These are phyloP conservation scores for Nephromyces sp. DNA, from an alignment of 169 alveolate species.

Conservation along the genomic window DNA sequence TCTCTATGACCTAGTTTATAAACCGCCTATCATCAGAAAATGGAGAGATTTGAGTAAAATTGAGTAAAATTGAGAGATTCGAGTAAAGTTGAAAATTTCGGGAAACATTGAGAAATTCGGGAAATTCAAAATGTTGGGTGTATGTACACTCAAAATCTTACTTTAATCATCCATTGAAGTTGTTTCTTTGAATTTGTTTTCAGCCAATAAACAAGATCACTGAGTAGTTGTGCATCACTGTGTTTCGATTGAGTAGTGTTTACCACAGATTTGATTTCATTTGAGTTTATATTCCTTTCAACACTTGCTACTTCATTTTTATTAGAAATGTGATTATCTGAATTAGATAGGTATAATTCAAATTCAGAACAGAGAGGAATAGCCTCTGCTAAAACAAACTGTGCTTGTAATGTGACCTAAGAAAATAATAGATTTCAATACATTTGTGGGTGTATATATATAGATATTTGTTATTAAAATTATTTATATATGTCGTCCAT, in stretches of 20 bases:
- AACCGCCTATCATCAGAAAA: not conserved
- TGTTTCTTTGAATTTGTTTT: not conserved
- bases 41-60: not conserved
- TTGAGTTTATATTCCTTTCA: too few relatives aligned
- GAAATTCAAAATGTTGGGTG: not conserved
- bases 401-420: not conserved
- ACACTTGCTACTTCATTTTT: too few relatives aligned
- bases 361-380: not conserved
- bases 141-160: too few relatives aligned
- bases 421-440: too few relatives aligned
- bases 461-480: too few relatives aligned
- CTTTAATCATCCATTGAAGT: not conserved
- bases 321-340: too few relatives aligned
- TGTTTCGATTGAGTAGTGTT: not conserved
- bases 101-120: too few relatives aligned
- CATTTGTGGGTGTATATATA: too few relatives aligned
- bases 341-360: not conserved
- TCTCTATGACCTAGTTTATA: not conserved
- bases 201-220: not conserved
- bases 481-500: too few relatives aligned
- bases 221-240: not conserved
- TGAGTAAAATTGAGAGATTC: too few relatives aligned
- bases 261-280: not conserved
- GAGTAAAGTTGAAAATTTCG: too few relatives aligned
- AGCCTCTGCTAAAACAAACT: not conserved